These are phyloP conservation scores for Colletotrichum tanaceti DNA, from an alignment of 2,329 filamentous ascomycete genomes.

Conservation along the genomic window DNA sequence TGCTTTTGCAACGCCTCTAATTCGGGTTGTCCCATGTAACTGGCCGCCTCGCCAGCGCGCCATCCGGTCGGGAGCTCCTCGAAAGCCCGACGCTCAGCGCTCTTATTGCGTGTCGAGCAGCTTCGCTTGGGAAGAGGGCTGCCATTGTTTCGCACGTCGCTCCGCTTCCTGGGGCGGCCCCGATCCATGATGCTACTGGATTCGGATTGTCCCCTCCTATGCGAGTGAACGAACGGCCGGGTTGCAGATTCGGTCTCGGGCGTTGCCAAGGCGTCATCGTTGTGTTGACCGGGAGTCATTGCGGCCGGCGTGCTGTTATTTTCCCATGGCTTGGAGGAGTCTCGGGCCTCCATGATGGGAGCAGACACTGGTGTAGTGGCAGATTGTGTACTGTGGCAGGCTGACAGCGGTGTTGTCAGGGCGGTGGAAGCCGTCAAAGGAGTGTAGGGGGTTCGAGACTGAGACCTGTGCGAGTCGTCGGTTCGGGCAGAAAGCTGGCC, in stretches of 20 bases:
- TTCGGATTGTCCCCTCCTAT: constrained; percentile 68
- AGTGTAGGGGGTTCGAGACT: constrained; percentile 58
- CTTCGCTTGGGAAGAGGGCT: constrained; percentile 52
- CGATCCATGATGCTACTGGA: constrained; percentile 70
- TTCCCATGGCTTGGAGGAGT: constrained; percentile 60
- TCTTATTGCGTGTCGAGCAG: constrained; percentile 51
- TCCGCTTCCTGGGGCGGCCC: constrained; percentile 68
- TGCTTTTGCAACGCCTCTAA: constrained; percentile 66
- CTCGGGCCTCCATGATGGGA: constrained; percentile 55
- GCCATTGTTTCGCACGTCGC: constrained; percentile 55
- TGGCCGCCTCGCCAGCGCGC: constrained; percentile 63
- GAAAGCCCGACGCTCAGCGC: constrained; percentile 67
- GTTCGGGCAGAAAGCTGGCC: constrained; percentile 54
- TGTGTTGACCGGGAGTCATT: constrained; percentile 46
- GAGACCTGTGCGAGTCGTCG: constrained; percentile 58
- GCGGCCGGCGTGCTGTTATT: constrained; percentile 44
- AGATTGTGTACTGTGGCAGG: constrained; percentile 46
- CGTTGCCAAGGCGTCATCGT: constrained; percentile 45
- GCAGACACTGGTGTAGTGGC: constrained; percentile 60
- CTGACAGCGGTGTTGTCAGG: constrained; percentile 58
- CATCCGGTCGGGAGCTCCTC: constrained; percentile 71
- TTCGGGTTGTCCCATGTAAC: constrained; percentile 61
- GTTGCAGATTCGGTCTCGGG: constrained; percentile 49
- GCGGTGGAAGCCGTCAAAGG: constrained; percentile 57
- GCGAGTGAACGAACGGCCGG: constrained; percentile 49